Percentiles rank a stretch among this genome's conserved stretches.
phyloP scores from a whole-genome alignment of 2,329 filamentous ascomycete genomes.

The Tolypocladium ophioglossoides region DNA sequence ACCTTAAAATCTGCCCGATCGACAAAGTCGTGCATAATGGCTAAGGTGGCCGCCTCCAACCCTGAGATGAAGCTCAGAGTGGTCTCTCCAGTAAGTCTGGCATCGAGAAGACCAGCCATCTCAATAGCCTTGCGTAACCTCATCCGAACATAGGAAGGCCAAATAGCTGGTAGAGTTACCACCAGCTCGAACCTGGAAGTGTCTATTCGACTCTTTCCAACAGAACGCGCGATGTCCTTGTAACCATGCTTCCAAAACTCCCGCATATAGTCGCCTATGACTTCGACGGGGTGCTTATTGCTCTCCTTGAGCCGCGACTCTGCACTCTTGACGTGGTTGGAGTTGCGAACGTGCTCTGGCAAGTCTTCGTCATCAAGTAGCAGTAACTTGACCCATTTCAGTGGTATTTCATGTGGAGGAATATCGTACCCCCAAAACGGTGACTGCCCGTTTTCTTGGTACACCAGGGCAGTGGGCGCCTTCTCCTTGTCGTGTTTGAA shows the following conservation, averaged over 20 bases:
- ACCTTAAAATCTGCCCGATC: conserved; percentile 11
- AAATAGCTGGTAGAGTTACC: conserved; percentile 34
- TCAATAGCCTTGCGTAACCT: conserved; percentile 25
- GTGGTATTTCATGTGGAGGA: conserved; percentile 6
- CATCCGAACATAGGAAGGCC: conserved; percentile 26
- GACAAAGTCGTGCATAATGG: conserved; percentile 19
- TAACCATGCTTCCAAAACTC: conserved; percentile 21
- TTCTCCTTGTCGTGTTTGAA: conserved; percentile 20
- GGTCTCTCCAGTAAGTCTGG: conserved; percentile 16
- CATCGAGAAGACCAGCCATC: conserved; percentile 23
- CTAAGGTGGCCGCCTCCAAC: conserved; percentile 33
- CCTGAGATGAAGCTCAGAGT: conserved; percentile 26
- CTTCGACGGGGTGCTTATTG: conserved; percentile 13
- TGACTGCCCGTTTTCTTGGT: fast-evolving
- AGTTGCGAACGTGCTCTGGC: conserved; percentile 7
- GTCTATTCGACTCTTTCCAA: conserved; percentile 12
- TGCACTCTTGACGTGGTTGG: conserved; percentile 9
- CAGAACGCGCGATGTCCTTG: conserved; percentile 12
- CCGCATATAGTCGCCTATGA: conserved; percentile 21
- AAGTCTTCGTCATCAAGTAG: conserved; percentile 23
- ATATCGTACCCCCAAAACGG: conserved; percentile 23
- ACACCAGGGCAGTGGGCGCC: conserved; percentile 16
- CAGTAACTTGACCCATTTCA: conserved; percentile 32
- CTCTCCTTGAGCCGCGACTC: background rate
- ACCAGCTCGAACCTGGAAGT: conserved; percentile 23